Conservation (phyloP, 2,329 filamentous ascomycete species). For the Claviceps capensis region DNA sequence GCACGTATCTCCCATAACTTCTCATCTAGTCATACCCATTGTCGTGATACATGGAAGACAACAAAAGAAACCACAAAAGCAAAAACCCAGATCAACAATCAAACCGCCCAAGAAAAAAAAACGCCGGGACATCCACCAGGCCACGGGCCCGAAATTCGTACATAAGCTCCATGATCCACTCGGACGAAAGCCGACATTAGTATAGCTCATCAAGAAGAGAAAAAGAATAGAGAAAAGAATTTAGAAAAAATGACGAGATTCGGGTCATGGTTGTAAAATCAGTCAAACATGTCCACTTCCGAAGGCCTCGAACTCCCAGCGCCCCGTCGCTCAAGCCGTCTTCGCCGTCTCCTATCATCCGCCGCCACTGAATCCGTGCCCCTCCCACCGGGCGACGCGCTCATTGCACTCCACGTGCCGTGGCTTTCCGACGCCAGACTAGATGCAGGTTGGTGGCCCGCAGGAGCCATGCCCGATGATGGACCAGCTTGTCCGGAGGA, state of each 20-base stretch:
- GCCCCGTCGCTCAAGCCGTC: constrained; percentile 39
- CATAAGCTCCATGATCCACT: background rate
- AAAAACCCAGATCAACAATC: background rate
- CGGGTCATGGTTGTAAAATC: background rate
- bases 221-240: background rate
- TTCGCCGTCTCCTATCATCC: constrained; percentile 39
- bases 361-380: constrained; percentile 23
- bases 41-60: background rate
- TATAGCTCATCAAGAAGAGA: background rate
- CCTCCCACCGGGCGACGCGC: constrained; percentile 29
- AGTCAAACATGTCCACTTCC: constrained; percentile 25
- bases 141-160: background rate
- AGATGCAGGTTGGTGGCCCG: constrained; percentile 29
- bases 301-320: constrained; percentile 22
- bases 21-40: background rate
- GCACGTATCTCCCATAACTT: background rate
- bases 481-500: constrained; percentile 39
- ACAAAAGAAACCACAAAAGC: background rate
- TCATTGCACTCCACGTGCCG: constrained; percentile 41
- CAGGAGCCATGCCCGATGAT: constrained; percentile 27
- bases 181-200: background rate
- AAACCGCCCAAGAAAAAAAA: background rate
- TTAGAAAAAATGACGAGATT: too few relatives aligned
- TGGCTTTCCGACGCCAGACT: constrained; percentile 37
- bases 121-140: background rate